Base-by-base conservation (phyloP, 2,329 filamentous ascomycete genomes). In the Aureobasidium sp. region DNA sequence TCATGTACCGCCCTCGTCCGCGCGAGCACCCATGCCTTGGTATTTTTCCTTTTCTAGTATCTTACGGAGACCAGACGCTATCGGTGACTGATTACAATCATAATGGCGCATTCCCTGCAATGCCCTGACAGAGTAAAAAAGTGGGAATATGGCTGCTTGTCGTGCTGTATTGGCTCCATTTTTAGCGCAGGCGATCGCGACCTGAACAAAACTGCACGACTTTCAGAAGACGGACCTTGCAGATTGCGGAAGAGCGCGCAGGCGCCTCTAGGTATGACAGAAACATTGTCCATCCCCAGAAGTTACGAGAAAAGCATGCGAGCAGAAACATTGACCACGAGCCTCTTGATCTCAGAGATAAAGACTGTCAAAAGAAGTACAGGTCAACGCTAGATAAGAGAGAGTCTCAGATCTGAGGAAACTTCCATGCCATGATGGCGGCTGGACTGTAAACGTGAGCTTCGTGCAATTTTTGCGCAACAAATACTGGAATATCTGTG, bases 301-400 rank as follows among this genome's bases (percentile, higher is more conserved):
- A n/a, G 36, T 27, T 12, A 53, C 49, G 11, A 45, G 25, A 29
- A 55, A 31, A 20, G 41, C 51, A 42, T 55, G 51, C 37, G 51
- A 53, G 14, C 49, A 53, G 36, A 42, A 25, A 55, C 51, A 31
- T 42, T 36, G 37, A 42, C 51, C 51, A 55, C 51, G 47, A 51
- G 51, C 15, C 15, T 31, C 51, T 48, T 9, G 6, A 9, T 31
- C 27, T 37, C 25, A 3, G 7, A 15, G 47, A 39, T 27, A 20
- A 15, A 37, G 11, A 25, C 20, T 8, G 9, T 3, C 20, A 3
- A 47, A 15, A 25, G 31, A 17, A 15, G 25, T 17, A 4, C 8
- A 20, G 29, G 11, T 11, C 22, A 36, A 22, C 9, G 11, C 8
- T 11, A 51, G 20, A 11, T 36, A 22, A 27, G 17, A 1, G 39